Base-by-base conservation (phyloP, 371 early-diverging fungal species). In the Blakeslea trispora region DNA sequence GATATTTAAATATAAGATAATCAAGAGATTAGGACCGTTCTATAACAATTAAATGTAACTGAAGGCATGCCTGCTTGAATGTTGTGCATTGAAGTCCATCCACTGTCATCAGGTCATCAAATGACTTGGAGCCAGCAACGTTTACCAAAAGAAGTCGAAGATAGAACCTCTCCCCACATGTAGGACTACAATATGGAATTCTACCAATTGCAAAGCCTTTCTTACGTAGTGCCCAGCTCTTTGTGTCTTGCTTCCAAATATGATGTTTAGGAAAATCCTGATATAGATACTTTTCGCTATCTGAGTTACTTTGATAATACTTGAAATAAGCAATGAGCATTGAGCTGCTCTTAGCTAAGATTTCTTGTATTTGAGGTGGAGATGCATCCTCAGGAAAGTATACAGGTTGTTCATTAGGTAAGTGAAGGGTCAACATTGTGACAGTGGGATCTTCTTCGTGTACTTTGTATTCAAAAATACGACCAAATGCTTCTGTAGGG, bases 231-330 rank as follows among this genome's bases (percentile, higher is more conserved):
- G 2, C 11, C 52, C 52, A 9, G 4, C 6, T 24, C n/a, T 39
- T 2, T 13, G 5, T 5, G 22, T 51, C 41, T 13, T 15, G 19
- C n/a, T 50, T 21, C 9, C 15, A 51, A 3, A 51, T 41, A 41
- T 14, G 24, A 19, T 42, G 22, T 41, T 51, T 7, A 14, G 52
- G 52, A 23, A 51, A 51, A 13, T 51, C 52, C 41, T 51, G 52
- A 17, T 51, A 42, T 3, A 51, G n/a, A 19, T 51, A 28, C 9
- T 21, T 35, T 18, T 9, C 11, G 10, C 18, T 5, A 37, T n/a
- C 8, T 7, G n/a, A 9, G 18, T 9, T n/a, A 11, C 9, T 35
- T n/a, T 13, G 9, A 14, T 49, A 18, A 35, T 49, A 37, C 8
- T 49, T 13, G 23, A 51, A 41, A 13, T 23, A 41, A 9, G 41